Conservation (phyloP, 83 land plant species). For the Isoetes engelmannii region DNA sequence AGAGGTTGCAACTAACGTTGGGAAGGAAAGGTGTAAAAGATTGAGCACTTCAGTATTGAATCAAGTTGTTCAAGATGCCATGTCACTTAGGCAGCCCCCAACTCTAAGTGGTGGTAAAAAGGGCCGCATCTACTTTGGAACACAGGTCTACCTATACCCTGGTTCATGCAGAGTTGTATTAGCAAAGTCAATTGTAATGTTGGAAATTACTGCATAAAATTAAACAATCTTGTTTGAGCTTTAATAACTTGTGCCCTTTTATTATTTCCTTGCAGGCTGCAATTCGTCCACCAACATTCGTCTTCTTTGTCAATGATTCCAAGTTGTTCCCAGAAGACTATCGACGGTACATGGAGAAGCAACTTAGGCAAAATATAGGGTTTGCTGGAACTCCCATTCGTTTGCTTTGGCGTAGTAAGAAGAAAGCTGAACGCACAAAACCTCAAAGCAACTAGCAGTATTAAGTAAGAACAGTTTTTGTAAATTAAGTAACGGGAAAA, state of each 20-base stretch:
- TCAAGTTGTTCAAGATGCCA: constrained; percentile 83
- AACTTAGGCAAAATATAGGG: constrained; percentile 74
- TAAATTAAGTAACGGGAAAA: too few relatives aligned
- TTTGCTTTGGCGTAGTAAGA: constrained; percentile 91
- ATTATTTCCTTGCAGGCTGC: constrained; percentile 56
- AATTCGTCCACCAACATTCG: constrained; percentile 91
- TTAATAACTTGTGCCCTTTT: not conserved
- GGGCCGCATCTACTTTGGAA: constrained; percentile 81
- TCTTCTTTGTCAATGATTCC: constrained; percentile 93
- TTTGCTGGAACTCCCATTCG: constrained; percentile 91
- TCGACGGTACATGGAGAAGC: constrained; percentile 93
- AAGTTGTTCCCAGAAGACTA: constrained; percentile 83
- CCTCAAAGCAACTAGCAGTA: not conserved
- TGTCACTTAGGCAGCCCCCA: constrained; percentile 85
- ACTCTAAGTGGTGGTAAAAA: constrained; percentile 78
- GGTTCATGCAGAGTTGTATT: too few relatives aligned
- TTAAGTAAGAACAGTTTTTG: too few relatives aligned
- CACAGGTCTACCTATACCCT: constrained; percentile 48
- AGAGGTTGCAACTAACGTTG: constrained; percentile 60
- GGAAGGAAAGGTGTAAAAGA: constrained; percentile 78
- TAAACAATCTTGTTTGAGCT: not conserved
- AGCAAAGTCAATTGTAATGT: too few relatives aligned
- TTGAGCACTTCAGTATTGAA: constrained; percentile 67
- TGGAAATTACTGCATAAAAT: not conserved
- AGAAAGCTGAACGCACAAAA: constrained; percentile 41